phyloP scores from a whole-genome alignment of 768 basidiomycete genomes.

The Trametes meyenii region DNA sequence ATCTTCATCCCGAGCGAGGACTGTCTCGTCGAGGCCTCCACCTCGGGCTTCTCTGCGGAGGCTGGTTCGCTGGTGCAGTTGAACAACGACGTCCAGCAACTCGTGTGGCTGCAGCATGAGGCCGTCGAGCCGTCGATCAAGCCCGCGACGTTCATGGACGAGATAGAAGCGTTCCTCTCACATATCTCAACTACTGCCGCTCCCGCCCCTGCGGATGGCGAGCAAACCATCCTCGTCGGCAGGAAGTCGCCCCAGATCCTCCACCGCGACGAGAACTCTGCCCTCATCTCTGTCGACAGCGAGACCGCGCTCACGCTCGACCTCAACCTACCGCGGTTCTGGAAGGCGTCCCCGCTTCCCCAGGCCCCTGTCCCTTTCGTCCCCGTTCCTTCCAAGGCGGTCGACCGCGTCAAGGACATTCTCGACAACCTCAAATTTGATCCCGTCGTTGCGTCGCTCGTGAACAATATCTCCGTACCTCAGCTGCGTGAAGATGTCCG shows the following conservation, averaged over 20 bases:
- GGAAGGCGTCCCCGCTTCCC: conserved; percentile 71
- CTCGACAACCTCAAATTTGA: conserved; percentile 66
- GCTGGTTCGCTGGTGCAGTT: conserved; percentile 33
- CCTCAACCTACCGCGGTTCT: conserved; percentile 62
- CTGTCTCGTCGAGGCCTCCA: conserved; percentile 40
- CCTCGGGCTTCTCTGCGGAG: conserved; percentile 25
- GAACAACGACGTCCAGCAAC: conserved; percentile 36
- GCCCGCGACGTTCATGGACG: conserved; percentile 32
- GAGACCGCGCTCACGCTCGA: conserved; percentile 44
- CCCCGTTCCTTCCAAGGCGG: conserved; percentile 59
- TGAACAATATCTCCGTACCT: conserved; percentile 66
- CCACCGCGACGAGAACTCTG: conserved; percentile 45
- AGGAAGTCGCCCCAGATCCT: conserved; percentile 34
- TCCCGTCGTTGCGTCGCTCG: conserved; percentile 61
- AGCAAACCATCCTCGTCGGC: conserved; percentile 18
- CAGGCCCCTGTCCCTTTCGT: conserved; percentile 47
- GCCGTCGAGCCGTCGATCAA: conserved; percentile 50
- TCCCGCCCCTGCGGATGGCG: neutral
- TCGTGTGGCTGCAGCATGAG: conserved; percentile 65
- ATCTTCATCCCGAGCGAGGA: conserved; percentile 47
- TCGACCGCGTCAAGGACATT: conserved; percentile 58
- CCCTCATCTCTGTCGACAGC: conserved; percentile 46
- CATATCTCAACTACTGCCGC: conserved; percentile 1
- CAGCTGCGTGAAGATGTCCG: conserved; percentile 73
- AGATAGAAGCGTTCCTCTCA: conserved; percentile 18